Conservation (phyloP, 371 early-diverging fungal species). For the Smittium culicis region DNA sequence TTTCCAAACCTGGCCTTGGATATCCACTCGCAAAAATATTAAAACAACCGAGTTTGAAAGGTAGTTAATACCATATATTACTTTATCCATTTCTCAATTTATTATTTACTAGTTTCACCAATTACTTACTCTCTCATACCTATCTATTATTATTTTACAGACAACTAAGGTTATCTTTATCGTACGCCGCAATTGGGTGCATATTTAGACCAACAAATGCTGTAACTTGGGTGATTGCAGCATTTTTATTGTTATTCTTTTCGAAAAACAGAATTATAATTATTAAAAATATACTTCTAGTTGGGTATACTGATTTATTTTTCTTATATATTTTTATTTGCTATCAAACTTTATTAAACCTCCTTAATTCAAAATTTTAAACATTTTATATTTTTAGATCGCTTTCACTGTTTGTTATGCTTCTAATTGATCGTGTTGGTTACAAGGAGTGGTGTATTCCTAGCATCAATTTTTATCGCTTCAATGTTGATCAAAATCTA, state of each 20-base stretch:
- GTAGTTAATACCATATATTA: no score
- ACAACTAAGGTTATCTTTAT: conserved; percentile 36
- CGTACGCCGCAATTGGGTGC: conserved; percentile 58
- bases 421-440: conserved; percentile 42
- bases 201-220: conserved; percentile 74
- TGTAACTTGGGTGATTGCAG: conserved; percentile 64
- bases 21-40: not conserved
- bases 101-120: no score
- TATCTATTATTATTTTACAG: conserved; percentile 13
- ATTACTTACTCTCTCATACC: no score
- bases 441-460: conserved; percentile 48
- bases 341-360: conserved; percentile 2
- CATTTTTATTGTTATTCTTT: conserved; percentile 35
- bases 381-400: conserved; percentile 18
- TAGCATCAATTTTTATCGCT: conserved; percentile 54
- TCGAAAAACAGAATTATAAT: conserved; percentile 17
- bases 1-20: conserved; percentile 31
- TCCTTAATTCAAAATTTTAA: no score
- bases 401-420: conserved; percentile 33
- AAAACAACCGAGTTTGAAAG: conserved; percentile 1
- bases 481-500: conserved; percentile 63
- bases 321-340: not conserved
- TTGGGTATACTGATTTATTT: conserved; percentile 12
- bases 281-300: conserved; percentile 1
- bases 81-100: no score